Percentiles rank a stretch among this genome's conserved stretches.
Evolutionary conservation across 495 filamentous ascomycete genomes (phyloP).

Genomic region (Cercophora newfieldiana): DNA sequence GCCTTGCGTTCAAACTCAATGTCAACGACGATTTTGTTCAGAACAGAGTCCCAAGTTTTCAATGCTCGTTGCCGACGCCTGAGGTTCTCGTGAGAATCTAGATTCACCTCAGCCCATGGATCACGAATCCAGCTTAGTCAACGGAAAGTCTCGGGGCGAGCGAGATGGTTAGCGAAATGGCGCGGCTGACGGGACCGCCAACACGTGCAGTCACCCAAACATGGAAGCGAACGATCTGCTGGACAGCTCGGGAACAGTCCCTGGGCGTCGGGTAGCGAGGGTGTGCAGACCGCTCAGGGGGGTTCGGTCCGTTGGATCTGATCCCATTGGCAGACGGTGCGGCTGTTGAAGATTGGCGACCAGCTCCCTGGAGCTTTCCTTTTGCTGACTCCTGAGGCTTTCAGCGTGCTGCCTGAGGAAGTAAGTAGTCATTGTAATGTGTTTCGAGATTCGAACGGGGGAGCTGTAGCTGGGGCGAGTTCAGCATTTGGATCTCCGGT

Average conservation of each 20-base stretch:
- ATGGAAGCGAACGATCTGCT: background rate
- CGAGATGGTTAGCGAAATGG: slow-evolving; percentile 1
- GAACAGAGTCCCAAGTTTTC: too few relatives aligned
- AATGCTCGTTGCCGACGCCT: background rate
- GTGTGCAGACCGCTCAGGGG: background rate
- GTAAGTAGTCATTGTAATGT: background rate
- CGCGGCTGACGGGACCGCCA: background rate
- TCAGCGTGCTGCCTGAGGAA: background rate
- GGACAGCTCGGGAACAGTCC: background rate
- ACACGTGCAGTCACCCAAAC: background rate
- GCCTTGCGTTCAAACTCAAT: too few relatives aligned
- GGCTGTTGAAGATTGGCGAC: background rate
- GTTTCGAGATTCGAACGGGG: background rate
- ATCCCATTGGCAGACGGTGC: slow-evolving; percentile 13
- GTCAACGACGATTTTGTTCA: too few relatives aligned
- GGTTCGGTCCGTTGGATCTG: slow-evolving; percentile 17
- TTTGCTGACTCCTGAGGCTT: background rate
- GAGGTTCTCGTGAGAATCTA: background rate
- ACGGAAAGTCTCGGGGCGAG: slow-evolving; percentile 10
- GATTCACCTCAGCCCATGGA: background rate
- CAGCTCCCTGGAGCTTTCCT: background rate
- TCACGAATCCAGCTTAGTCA: background rate
- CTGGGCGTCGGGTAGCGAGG: slow-evolving; percentile 7
- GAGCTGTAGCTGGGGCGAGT: background rate
- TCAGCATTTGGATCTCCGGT: background rate